Percentiles rank a stretch among this genome's conserved stretches.
Evolutionary conservation across 495 filamentous ascomycete genomes (phyloP).

Genomic region (Annulohypoxylon stygium): DNA sequence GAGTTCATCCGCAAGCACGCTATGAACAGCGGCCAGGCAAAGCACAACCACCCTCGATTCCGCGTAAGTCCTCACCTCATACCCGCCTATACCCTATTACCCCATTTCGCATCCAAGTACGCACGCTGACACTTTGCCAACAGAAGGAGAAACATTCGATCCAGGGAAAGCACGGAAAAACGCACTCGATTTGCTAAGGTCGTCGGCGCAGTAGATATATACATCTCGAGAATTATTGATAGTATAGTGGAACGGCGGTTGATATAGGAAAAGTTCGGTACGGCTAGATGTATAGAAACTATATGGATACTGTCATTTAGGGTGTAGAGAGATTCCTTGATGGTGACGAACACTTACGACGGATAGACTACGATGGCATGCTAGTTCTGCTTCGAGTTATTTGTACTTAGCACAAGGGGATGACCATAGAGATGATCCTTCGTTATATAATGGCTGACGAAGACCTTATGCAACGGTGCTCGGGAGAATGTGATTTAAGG

Average conservation of each 20-base stretch:
- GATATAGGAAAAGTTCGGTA: conserved; percentile 3
- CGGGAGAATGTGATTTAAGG: background rate
- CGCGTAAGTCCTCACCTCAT: conserved; percentile 51
- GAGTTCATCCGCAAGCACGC: conserved; percentile 72
- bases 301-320: conserved; percentile 6
- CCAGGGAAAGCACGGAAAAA: conserved; percentile 90
- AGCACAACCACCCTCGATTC: conserved; percentile 74
- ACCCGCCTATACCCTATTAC: background rate
- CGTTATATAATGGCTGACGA: background rate
- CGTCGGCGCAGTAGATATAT: background rate
- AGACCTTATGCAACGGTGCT: background rate
- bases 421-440: background rate
- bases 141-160: conserved; percentile 83
- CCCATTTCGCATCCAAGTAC: background rate
- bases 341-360: conserved; percentile 15
- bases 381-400: background rate
- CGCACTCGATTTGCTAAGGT: conserved; percentile 81
- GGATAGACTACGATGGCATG: background rate
- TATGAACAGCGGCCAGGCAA: conserved; percentile 67
- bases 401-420: background rate
- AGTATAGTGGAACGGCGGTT: background rate
- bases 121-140: conserved; percentile 11
- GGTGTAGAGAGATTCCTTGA: conserved; percentile 3
- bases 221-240: background rate
- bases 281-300: conserved; percentile 21